Conservation (phyloP, 768 basidiomycete genomes). For the Trametes elegans region DNA sequence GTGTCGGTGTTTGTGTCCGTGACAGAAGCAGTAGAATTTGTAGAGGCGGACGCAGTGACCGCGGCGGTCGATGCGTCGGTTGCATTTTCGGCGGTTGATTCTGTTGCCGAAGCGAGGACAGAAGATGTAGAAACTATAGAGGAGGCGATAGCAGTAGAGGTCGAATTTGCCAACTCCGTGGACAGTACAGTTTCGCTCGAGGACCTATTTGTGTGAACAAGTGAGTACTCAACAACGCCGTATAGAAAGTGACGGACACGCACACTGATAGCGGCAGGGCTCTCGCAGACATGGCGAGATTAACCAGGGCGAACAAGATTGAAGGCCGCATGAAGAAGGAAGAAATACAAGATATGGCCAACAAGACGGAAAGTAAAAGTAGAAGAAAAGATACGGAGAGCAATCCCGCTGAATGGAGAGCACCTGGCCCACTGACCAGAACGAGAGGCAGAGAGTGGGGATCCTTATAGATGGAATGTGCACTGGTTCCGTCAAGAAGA, state of each 20-base stretch:
- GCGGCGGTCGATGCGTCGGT: background rate
- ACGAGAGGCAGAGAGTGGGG: too few species aligned
- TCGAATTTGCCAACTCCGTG: background rate
- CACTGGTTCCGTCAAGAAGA: background rate
- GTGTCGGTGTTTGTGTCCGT: background rate
- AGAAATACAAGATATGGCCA: background rate
- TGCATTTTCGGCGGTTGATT: background rate
- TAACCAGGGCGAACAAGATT: background rate
- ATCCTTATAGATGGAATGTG: background rate
- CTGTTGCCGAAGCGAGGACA: background rate
- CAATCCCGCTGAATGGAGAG: slow-evolving; percentile 8
- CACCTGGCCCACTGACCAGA: slow-evolving; percentile 13
- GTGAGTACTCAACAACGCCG: background rate
- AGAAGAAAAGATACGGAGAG: background rate
- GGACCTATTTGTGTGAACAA: background rate
- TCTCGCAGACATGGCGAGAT: background rate
- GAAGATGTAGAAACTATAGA: background rate
- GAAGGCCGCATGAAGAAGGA: background rate
- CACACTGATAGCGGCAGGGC: background rate
- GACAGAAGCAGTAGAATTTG: background rate
- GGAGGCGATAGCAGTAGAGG: background rate
- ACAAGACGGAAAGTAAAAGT: background rate
- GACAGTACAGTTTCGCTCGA: background rate
- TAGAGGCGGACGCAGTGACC: background rate
- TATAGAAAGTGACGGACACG: background rate